Percentiles rank a stretch among this genome's conserved stretches.
These are phyloP conservation scores for Globisporangium barbulae DNA, from an alignment of 352 stramenopile genomes.

Conservation along the genomic window DNA sequence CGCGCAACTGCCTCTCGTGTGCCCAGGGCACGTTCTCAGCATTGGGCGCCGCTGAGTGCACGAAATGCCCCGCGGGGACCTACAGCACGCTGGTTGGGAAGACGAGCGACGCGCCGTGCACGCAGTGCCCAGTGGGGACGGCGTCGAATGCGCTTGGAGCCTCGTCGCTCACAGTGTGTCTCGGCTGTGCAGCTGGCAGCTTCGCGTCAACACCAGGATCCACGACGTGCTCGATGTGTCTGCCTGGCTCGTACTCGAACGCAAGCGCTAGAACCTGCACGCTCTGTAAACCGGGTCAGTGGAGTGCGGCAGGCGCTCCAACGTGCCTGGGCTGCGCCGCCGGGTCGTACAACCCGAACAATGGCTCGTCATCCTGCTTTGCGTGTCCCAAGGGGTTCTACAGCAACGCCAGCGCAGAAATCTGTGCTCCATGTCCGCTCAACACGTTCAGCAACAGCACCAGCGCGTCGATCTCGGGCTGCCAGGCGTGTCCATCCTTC, in stretches of 20 bases:
- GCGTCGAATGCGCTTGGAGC: slow-evolving; percentile 40
- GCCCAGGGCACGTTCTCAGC: slow-evolving; percentile 42
- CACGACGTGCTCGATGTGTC: slow-evolving; percentile 20
- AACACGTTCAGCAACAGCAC: slow-evolving; percentile 40
- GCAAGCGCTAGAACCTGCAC: slow-evolving; percentile 38
- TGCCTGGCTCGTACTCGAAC: slow-evolving; percentile 37
- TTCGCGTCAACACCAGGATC: slow-evolving; percentile 24
- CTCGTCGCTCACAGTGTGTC: slow-evolving; percentile 25
- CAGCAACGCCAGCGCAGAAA: slow-evolving; percentile 31
- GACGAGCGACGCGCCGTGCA: slow-evolving; percentile 30
- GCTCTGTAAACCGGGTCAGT: slow-evolving; percentile 39
- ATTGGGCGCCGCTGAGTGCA: slow-evolving; percentile 37
- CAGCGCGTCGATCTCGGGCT: slow-evolving; percentile 24
- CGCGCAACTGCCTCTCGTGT: slow-evolving; percentile 48
- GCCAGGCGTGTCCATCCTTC: slow-evolving; percentile 28
- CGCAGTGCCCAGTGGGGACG: slow-evolving; percentile 44
- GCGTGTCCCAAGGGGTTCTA: slow-evolving; percentile 58
- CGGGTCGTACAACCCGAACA: slow-evolving; percentile 45
- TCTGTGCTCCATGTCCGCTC: slow-evolving; percentile 41
- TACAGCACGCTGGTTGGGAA: slow-evolving; percentile 47
- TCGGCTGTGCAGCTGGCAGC: slow-evolving; percentile 25
- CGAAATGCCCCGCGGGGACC: slow-evolving; percentile 41
- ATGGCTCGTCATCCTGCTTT: slow-evolving; percentile 37
- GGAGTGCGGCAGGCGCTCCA: slow-evolving; percentile 29
- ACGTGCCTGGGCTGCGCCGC: slow-evolving; percentile 37